Conservation (phyloP, 345 rosid species). For the Clarkia xantiana region DNA sequence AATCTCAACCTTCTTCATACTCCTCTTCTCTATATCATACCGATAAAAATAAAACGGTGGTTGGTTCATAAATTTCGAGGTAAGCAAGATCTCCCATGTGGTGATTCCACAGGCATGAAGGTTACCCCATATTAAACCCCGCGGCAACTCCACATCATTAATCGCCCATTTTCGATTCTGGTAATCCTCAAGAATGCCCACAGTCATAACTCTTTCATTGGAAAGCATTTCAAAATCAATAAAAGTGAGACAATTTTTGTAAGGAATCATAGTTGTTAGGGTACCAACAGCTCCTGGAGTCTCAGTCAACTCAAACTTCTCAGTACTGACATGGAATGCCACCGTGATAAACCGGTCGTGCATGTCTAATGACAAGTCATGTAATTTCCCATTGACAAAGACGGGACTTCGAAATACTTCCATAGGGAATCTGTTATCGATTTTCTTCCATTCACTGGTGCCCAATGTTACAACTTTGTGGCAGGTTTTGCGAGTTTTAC, state of each 20-base stretch:
- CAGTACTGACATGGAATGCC: conserved; percentile 3
- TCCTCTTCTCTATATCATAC: conserved; percentile 1
- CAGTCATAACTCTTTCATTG: background rate
- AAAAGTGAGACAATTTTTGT: conserved; percentile 3
- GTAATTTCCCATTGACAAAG: conserved; percentile 5
- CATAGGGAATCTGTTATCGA: no score
- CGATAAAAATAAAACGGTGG: background rate
- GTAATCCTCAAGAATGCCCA: conserved; percentile 3
- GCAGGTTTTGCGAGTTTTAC: no score
- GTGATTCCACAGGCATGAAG: background rate
- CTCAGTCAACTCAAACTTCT: background rate
- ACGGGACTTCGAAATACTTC: conserved; percentile 1
- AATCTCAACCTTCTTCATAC: conserved; percentile 3
- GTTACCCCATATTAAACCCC: background rate
- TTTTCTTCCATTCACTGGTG: no score
- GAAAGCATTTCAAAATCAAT: conserved; percentile 3
- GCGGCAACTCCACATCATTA: background rate
- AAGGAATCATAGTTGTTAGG: background rate
- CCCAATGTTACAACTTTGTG: no score
- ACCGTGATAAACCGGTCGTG: background rate
- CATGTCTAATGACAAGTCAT: conserved; percentile 4
- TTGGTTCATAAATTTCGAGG: background rate
- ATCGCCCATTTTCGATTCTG: conserved; percentile 8
- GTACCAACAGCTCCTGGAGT: background rate
- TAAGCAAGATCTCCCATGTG: no score